Evolutionary conservation across 2,329 filamentous ascomycete species (phyloP).

Genomic region (Orbilia javanica): DNA sequence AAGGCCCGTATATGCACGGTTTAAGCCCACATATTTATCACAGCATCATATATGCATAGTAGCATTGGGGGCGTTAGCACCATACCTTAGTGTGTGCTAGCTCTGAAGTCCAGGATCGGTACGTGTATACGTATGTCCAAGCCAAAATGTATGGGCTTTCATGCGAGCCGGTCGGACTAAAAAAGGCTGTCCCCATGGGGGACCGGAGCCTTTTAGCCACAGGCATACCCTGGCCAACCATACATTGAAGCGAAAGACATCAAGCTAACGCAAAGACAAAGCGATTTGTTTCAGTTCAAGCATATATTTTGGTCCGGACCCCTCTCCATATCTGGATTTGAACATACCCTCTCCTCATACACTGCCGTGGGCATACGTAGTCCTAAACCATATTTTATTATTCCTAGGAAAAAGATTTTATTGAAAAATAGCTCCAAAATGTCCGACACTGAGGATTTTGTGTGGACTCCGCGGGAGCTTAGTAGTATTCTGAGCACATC

Average conservation of each 20-base stretch:
- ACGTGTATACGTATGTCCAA: not conserved
- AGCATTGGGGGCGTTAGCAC: too few relatives aligned
- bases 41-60: too few relatives aligned
- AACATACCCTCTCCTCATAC: not conserved
- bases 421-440: not conserved
- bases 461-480: not conserved
- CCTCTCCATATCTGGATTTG: not conserved
- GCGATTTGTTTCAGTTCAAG: not conserved
- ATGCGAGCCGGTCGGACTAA: not conserved
- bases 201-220: not conserved
- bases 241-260: not conserved
- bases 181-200: not conserved
- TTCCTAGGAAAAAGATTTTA: not conserved
- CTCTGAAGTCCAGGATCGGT: not conserved
- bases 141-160: not conserved
- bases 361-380: not conserved
- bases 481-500: not conserved
- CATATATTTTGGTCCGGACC: not conserved
- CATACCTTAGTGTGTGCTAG: not conserved
- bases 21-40: too few relatives aligned
- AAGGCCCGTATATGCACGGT: too few relatives aligned
- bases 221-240: not conserved
- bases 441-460: not conserved
- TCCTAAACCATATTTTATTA: not conserved
- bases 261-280: too few relatives aligned